Base-by-base conservation (phyloP, 768 basidiomycete species). In the Cystoderma amianthinum region DNA sequence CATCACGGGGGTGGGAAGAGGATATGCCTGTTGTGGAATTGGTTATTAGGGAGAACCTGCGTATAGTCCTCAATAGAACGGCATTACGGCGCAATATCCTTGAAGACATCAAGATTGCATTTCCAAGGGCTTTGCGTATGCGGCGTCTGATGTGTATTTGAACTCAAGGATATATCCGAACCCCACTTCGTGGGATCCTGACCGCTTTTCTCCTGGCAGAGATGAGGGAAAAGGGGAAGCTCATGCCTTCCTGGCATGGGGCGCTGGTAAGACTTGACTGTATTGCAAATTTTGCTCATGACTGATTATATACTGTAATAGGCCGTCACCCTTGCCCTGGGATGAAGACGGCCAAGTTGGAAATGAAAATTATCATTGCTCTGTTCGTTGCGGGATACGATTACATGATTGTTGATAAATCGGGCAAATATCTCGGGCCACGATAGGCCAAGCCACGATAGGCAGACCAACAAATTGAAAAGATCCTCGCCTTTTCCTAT, bases 281-380 rank as follows among this genome's bases (percentile, higher is more conserved):
- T 22, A 19, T 38, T 5, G 28, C 1, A n/a, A 10, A 13, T 41
- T 37, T 10, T 25, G 18, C 9, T 25, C 15, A 6, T 19, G 5
- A 5, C 15, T 25, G 30, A 17, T 10, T 25, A 20, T 11, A n/a
- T 23, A 24, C 15, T 38, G n/a, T 13, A 20, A 10, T 20, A 62
- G 65, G 65, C 24, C 62, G 65, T 4, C 67, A 67, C 47, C 63
- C 63, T 0, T 68, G 67, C 43, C 48, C 59, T 19, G 65, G 65
- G 5, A 61, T 64, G 58, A 59, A 55, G 42, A 51, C 61, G 16
- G 65, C 65, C 3, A 65, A 65, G 50, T 45, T 67, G 12, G 64
- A 67, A 41, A 58, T 67, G 34, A 66, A 67, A 45, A 42, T 61
- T 15, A 58, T 65, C 21, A 34, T 63, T 11, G 60, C 61, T 6